These are phyloP conservation scores for Calonectria naviculata DNA, from an alignment of 2,329 filamentous ascomycete species.

Conservation along the genomic window DNA sequence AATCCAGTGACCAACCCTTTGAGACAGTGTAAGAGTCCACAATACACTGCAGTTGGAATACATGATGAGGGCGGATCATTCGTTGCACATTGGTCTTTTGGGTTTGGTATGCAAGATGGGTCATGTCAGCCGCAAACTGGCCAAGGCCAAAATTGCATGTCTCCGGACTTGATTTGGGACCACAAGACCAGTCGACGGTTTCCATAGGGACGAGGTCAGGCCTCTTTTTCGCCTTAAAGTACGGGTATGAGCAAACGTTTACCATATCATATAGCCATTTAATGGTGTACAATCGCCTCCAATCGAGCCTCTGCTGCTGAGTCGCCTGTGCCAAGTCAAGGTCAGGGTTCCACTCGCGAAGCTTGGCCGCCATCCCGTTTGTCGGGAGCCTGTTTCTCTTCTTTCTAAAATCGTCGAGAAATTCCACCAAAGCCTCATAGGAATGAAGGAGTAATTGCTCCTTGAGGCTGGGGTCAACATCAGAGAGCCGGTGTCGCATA, in stretches of 20 bases:
- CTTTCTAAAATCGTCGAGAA: background rate
- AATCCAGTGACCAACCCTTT: conserved; percentile 51
- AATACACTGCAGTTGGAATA: conserved; percentile 63
- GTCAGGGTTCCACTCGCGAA: background rate
- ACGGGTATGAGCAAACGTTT: background rate
- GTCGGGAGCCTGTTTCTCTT: background rate
- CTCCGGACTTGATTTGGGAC: background rate
- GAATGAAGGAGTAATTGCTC: background rate
- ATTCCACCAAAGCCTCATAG: background rate
- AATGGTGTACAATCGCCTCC: background rate
- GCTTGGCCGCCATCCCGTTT: background rate
- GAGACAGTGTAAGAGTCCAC: conserved; percentile 58
- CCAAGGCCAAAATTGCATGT: background rate
- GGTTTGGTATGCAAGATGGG: conserved; percentile 57
- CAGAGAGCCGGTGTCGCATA: background rate
- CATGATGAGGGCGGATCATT: conserved; percentile 58
- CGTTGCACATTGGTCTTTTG: conserved; percentile 48
- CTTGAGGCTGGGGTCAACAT: too few species aligned
- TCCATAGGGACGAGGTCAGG: background rate
- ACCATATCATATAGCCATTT: background rate
- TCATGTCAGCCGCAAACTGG: conserved; percentile 57
- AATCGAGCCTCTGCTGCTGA: background rate
- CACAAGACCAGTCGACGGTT: background rate
- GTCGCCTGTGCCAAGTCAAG: background rate
- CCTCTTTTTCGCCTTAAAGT: background rate